Evolutionary conservation across 23 red algal species (phyloP).

Genomic region (Gracilariopsis chorda): DNA sequence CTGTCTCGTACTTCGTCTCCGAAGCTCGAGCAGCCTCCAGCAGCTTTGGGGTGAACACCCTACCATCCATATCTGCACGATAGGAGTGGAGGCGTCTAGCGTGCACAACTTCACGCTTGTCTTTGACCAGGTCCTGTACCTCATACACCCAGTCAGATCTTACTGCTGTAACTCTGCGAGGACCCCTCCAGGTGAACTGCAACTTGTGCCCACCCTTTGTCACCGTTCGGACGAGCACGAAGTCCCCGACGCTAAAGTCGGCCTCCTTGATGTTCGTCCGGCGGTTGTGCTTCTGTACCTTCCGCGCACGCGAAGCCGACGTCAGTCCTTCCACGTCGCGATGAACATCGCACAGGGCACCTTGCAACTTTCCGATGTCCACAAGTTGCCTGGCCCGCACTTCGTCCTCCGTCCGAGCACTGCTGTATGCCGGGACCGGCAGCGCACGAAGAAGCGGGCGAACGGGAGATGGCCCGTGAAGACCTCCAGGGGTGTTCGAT

Average conservation of each 20-base stretch:
- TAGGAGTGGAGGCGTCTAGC: slow-evolving; percentile 6
- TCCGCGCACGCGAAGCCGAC: background rate
- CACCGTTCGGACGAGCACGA: slow-evolving; percentile 1
- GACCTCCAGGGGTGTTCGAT: background rate
- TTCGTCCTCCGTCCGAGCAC: background rate
- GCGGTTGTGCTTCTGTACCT: slow-evolving; percentile 7
- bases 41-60: background rate
- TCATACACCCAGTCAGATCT: background rate
- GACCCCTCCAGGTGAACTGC: background rate
- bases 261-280: background rate
- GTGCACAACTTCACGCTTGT: background rate
- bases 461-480: background rate
- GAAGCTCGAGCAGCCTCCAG: background rate
- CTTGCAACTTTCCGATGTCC: background rate
- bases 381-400: background rate
- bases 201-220: background rate
- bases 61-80: background rate
- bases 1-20: background rate
- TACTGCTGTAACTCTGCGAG: background rate
- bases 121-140: background rate
- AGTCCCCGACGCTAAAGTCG: slow-evolving; percentile 12
- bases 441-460: background rate
- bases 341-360: slow-evolving; percentile 15
- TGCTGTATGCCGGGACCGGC: background rate
- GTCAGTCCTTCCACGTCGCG: background rate